These are phyloP conservation scores for Cladophialophora bantiana DNA, from an alignment of 2,329 filamentous ascomycete genomes.

Conservation along the genomic window DNA sequence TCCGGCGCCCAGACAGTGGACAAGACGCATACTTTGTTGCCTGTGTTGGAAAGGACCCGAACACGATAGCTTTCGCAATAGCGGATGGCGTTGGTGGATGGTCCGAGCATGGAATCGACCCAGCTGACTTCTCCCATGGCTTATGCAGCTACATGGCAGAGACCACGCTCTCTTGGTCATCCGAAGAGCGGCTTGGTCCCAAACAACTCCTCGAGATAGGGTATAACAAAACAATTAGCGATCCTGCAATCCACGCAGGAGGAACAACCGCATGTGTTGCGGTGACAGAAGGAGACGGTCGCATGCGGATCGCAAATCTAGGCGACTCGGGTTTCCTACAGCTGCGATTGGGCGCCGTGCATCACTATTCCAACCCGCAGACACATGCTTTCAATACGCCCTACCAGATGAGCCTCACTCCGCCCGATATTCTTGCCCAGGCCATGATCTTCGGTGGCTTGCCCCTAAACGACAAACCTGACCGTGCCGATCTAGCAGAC, in stretches of 20 bases:
- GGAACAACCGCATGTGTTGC: slow-evolving; percentile 94
- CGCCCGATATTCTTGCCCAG: slow-evolving; percentile 77
- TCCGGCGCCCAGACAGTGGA: slow-evolving; percentile 75
- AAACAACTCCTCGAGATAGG: slow-evolving; percentile 78
- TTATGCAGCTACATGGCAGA: slow-evolving; percentile 92
- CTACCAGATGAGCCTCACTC: slow-evolving; percentile 89
- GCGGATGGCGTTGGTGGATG: slow-evolving; percentile 96
- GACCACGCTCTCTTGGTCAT: slow-evolving; percentile 67
- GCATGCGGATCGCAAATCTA: slow-evolving; percentile 86
- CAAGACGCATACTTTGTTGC: slow-evolving; percentile 97
- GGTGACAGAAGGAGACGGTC: slow-evolving; percentile 74
- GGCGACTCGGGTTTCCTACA: slow-evolving; percentile 95
- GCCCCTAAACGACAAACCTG: slow-evolving; percentile 81
- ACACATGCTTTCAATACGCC: slow-evolving; percentile 98
- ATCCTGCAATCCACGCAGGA: slow-evolving; percentile 76
- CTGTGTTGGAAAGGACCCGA: slow-evolving; percentile 73
- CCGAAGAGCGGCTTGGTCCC: slow-evolving; percentile 58
- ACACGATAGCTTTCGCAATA: slow-evolving; percentile 81
- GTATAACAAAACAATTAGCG: slow-evolving; percentile 80
- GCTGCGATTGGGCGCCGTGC: slow-evolving; percentile 82
- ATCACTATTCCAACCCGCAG: slow-evolving; percentile 82
- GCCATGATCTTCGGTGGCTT: slow-evolving; percentile 83
- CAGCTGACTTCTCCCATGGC: slow-evolving; percentile 92
- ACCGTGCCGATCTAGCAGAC: slow-evolving; percentile 80
- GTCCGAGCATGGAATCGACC: slow-evolving; percentile 90